Evolutionary conservation across 108 stramenopile species (phyloP), one percentile per base, ranked within the genome.

Genomic region (Nannochloropsis gaditana): DNA sequence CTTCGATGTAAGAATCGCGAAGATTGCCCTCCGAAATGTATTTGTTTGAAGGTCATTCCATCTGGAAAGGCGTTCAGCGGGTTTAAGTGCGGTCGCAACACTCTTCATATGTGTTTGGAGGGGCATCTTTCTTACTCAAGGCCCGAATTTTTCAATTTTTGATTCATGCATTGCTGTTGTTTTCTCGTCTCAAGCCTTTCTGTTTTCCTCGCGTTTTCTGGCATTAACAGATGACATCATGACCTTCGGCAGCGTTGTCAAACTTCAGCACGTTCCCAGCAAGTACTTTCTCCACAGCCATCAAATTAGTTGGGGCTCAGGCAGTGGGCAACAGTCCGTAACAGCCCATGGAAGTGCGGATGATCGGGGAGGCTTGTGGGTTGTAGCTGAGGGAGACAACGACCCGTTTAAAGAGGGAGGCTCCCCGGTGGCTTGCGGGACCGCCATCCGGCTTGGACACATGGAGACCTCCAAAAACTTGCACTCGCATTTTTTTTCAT

Each of bases 311-410:
- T 91, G 90, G 89, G 90, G 90, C 11, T 44, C 84, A n/a, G 90
- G 90, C 41, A 89, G 88, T 45, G 90, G 90, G 8, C 90, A 91
- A 87, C 90, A 91, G 86, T 88, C 87, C 43, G 90, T 91, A 21
- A 91, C 90, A 21, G 83, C 85, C 9, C 83, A 87, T 73, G 87
- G 89, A 42, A 44, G 83, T 82, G 86, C 81, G 45, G 87, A 90
- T 42, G 90, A 91, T 44, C 86, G 88, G 43, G 89, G 90, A 10
- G 84, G 73, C 17, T 43, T 91, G 82, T 91, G 90, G 90, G n/a
- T 91, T 17, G 85, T 91, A 81, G 86, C 85, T 17, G 86, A 90
- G 21, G 45, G 84, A 31, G 45, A 89, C 31, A 44, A 45, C 41
- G 80, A 79, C 45, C 17, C 87, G 79, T 89, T 79, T 43, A 84